These are phyloP conservation scores for Ligustrum vulgare DNA, from an alignment of 257 asterid species.

Conservation along the genomic window DNA sequence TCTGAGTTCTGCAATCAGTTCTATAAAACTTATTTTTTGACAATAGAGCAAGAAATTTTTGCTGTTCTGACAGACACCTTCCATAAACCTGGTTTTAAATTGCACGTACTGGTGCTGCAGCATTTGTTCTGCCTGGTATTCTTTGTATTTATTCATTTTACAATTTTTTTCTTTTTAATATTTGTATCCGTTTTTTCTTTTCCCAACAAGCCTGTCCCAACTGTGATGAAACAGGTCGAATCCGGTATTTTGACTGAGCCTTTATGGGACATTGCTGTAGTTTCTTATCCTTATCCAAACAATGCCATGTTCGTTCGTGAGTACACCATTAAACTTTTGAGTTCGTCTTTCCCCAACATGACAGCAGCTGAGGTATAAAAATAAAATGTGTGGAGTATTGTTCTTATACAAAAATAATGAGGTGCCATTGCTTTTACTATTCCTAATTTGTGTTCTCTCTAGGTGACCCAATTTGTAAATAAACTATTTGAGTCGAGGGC, in stretches of 20 bases:
- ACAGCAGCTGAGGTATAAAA: conserved; percentile 70
- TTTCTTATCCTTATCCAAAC: conserved; percentile 67
- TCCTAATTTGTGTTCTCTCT: conserved; percentile 17
- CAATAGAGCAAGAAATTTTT: conserved; percentile 95
- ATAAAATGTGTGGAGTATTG: neutral
- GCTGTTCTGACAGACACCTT: conserved; percentile 93
- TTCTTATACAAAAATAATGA: conserved; percentile 6
- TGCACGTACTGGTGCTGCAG: conserved; percentile 86
- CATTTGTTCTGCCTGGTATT: conserved; percentile 85
- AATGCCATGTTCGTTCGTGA: conserved; percentile 73
- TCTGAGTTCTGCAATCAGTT: conserved; percentile 87
- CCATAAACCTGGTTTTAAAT: conserved; percentile 95
- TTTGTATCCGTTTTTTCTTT: conserved; percentile 1
- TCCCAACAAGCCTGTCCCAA: conserved; percentile 12
- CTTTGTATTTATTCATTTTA: neutral
- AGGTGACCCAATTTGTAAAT: conserved; percentile 90
- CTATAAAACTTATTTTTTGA: conserved; percentile 75
- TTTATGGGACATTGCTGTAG: conserved; percentile 82
- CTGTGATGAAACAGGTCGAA: conserved; percentile 58
- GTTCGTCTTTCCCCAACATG: conserved; percentile 98
- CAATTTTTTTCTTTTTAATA: neutral
- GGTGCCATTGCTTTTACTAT: conserved; percentile 1
- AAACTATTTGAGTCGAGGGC: conserved; percentile 76
- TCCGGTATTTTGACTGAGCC: conserved; percentile 77
- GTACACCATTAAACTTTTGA: conserved; percentile 82